Percentiles rank a stretch among this genome's conserved stretches.
phyloP scores from a whole-genome alignment of 1,284 basidiomycete genomes.

The Pholiota adiposa region DNA sequence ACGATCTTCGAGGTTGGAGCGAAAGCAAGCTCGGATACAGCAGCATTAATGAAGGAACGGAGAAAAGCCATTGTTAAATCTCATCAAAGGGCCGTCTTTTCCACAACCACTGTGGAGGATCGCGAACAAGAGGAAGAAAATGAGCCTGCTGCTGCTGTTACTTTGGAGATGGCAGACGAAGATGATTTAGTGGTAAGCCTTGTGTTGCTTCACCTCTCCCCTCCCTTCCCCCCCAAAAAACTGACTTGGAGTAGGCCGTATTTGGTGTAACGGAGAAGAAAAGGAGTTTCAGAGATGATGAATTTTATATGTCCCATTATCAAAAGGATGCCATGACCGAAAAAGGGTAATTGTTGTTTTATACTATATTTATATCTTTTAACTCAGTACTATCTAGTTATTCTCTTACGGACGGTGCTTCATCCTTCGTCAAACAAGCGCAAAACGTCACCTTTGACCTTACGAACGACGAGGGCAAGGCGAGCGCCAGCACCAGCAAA shows the following conservation, averaged over 20 bases:
- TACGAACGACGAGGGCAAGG: conserved; percentile 76
- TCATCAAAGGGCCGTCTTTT: conserved; percentile 46
- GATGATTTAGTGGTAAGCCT: conserved; percentile 70
- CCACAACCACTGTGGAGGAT: conserved; percentile 41
- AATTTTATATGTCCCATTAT: conserved; percentile 92
- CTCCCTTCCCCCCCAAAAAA: conserved; percentile 1
- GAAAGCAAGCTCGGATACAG: conserved; percentile 70
- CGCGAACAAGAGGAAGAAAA: conserved; percentile 42
- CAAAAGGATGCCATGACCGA: conserved; percentile 87
- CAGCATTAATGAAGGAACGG: conserved; percentile 87
- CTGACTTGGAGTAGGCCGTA: no score
- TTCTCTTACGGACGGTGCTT: conserved; percentile 83
- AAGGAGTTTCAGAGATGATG: conserved; percentile 73
- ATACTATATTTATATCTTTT: not conserved
- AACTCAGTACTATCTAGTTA: conserved; percentile 55
- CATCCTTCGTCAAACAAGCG: conserved; percentile 88
- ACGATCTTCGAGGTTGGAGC: conserved; percentile 93
- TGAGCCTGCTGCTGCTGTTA: conserved; percentile 1
- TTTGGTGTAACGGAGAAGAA: conserved; percentile 66
- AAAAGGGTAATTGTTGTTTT: conserved; percentile 67
- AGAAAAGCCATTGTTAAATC: conserved; percentile 79
- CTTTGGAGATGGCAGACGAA: conserved; percentile 76
- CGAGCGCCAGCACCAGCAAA: conserved; percentile 62
- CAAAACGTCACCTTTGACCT: conserved; percentile 84
- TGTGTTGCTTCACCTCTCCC: conserved; percentile 8